These are phyloP conservation scores for Staphylotrichum tortipilum DNA, from an alignment of 495 filamentous ascomycete genomes.

Conservation along the genomic window DNA sequence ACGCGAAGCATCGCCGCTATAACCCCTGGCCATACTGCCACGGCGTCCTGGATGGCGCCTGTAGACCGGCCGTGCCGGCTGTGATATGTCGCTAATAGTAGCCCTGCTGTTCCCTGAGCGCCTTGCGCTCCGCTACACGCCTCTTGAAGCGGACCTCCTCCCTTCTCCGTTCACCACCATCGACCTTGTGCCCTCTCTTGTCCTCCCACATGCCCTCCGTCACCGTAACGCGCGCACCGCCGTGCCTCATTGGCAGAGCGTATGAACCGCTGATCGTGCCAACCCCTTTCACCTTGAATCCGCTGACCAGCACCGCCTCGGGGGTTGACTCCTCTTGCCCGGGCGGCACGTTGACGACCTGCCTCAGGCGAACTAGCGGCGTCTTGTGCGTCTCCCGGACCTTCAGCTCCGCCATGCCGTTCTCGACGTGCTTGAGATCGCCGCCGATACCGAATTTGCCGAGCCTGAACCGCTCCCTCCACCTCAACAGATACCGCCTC, in stretches of 20 bases:
- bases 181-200: conserved; percentile 75
- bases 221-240: conserved; percentile 53
- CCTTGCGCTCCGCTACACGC: conserved; percentile 40
- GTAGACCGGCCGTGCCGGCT: no score
- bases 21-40: no score
- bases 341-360: conserved; percentile 63
- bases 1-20: neutral
- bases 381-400: conserved; percentile 51
- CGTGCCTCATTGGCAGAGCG: conserved; percentile 55
- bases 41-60: no score
- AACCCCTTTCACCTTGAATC: conserved; percentile 56
- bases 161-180: conserved; percentile 88
- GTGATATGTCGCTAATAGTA: conserved; percentile 19
- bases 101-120: conserved; percentile 30
- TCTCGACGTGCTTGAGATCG: conserved; percentile 60
- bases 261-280: conserved; percentile 63
- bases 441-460: conserved; percentile 72
- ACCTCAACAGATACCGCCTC: conserved; percentile 73
- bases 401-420: conserved; percentile 61
- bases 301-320: conserved; percentile 45
- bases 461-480: conserved; percentile 72
- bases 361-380: conserved; percentile 17
- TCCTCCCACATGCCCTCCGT: conserved; percentile 88
- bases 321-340: conserved; percentile 38
- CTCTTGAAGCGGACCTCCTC: conserved; percentile 63